Conservation (phyloP, 2,329 filamentous ascomycete species). For the Colletotrichum musicola region DNA sequence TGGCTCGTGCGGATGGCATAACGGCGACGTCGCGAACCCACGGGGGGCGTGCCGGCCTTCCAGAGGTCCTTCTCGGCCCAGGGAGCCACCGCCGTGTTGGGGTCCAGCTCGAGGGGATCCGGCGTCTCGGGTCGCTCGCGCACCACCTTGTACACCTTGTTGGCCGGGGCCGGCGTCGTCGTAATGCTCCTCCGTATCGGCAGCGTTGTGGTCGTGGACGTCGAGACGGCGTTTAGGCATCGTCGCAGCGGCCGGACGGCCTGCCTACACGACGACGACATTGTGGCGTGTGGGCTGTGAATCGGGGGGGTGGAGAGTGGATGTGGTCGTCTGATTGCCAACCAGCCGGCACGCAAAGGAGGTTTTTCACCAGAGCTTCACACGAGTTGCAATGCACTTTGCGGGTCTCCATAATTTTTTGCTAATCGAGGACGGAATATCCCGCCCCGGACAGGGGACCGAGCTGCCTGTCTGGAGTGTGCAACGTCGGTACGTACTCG, state of each 20-base stretch:
- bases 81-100: slow-evolving; percentile 74
- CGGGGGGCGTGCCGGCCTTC: slow-evolving; percentile 75
- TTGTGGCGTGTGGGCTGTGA: slow-evolving; percentile 47
- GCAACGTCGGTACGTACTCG: slow-evolving; percentile 14
- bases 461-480: slow-evolving; percentile 17
- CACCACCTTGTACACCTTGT: slow-evolving; percentile 44
- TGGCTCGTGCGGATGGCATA: slow-evolving; percentile 74
- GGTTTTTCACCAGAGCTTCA: slow-evolving; percentile 33
- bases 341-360: slow-evolving; percentile 8
- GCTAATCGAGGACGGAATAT: slow-evolving; percentile 37
- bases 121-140: slow-evolving; percentile 39
- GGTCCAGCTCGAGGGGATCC: slow-evolving; percentile 67
- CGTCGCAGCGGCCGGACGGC: slow-evolving; percentile 68
- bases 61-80: slow-evolving; percentile 77
- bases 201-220: slow-evolving; percentile 40
- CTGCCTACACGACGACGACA: slow-evolving; percentile 70
- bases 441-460: slow-evolving; percentile 33
- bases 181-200: slow-evolving; percentile 45
- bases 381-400: slow-evolving; percentile 25
- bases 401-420: slow-evolving; percentile 38
- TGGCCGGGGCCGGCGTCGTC: slow-evolving; percentile 49
- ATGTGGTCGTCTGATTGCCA: slow-evolving; percentile 8
- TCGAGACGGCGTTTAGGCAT: slow-evolving; percentile 61
- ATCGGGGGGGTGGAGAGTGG: slow-evolving; percentile 6
- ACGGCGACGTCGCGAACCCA: slow-evolving; percentile 88